Conservation (phyloP, 345 rosid species). For the Salix caprea region DNA sequence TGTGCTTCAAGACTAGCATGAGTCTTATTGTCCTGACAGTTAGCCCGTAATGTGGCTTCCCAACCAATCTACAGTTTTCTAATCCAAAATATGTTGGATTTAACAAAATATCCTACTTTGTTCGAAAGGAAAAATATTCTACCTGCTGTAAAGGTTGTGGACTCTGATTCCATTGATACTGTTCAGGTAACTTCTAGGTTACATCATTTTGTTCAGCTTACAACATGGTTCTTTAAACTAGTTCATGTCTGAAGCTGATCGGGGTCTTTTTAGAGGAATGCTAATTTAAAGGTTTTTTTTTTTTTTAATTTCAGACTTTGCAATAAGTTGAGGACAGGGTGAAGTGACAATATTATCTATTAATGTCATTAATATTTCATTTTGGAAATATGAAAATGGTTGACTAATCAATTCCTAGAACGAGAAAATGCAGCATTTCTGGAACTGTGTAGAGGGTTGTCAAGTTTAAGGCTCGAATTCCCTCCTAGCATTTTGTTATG, state of each 20-base stretch:
- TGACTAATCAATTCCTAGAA: neutral
- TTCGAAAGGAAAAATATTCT: too few relatives aligned
- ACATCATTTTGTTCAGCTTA: neutral
- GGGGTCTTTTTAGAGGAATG: neutral
- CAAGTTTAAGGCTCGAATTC: neutral
- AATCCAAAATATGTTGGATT: too few relatives aligned
- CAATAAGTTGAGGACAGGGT: neutral
- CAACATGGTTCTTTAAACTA: neutral
- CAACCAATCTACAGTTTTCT: too few relatives aligned
- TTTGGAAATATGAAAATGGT: neutral
- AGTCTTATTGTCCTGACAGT: too few relatives aligned
- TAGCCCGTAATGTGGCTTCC: too few relatives aligned
- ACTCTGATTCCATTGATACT: conserved; percentile 85
- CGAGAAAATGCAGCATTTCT: neutral
- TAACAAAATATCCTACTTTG: neutral
- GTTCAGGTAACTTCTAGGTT: conserved; percentile 52
- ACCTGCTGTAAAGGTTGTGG: conserved; percentile 50
- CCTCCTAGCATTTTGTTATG: neutral
- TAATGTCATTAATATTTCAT: neutral
- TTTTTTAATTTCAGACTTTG: neutral
- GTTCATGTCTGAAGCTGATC: neutral
- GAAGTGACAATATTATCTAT: neutral
- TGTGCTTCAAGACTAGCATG: too few relatives aligned
- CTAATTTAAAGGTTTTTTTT: neutral
- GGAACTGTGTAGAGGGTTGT: too few relatives aligned